A percentile compares a stretch with the other conserved stretches of the same genome.
Conservation (phyloP, 805 yeast species). For the Ogataea saltuana region DNA sequence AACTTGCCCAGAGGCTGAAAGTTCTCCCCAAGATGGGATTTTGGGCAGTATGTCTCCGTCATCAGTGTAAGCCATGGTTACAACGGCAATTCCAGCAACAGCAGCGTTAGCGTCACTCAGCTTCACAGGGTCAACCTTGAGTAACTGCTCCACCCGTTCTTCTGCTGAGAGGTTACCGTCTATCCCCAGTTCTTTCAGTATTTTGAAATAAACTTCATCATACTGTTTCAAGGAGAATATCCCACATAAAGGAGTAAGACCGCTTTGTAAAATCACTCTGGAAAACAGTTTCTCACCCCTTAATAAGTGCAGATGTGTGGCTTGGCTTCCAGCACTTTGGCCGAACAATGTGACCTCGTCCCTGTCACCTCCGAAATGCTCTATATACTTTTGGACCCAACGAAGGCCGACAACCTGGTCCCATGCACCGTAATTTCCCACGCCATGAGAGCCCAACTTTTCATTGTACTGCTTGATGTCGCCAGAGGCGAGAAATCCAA, state of each 20-base stretch:
- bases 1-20: slow-evolving; percentile 7
- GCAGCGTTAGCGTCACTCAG: slow-evolving; percentile 15
- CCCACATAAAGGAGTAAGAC: slow-evolving; percentile 18
- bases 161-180: slow-evolving; percentile 9
- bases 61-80: slow-evolving; percentile 15
- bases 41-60: slow-evolving; percentile 6
- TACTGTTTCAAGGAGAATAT: slow-evolving; percentile 17
- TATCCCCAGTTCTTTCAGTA: slow-evolving; percentile 16
- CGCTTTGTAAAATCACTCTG: slow-evolving; percentile 21
- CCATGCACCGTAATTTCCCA: slow-evolving; percentile 24
- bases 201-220: slow-evolving; percentile 16
- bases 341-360: slow-evolving; percentile 23
- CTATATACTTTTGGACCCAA: slow-evolving; percentile 23
- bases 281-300: slow-evolving; percentile 10
- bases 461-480: slow-evolving; percentile 15
- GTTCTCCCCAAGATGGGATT: slow-evolving; percentile 18
- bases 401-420: slow-evolving; percentile 24
- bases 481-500: slow-evolving; percentile 22
- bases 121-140: slow-evolving; percentile 6
- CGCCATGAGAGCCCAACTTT: slow-evolving; percentile 8
- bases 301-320: slow-evolving; percentile 9
- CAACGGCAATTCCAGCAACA: slow-evolving; percentile 11
- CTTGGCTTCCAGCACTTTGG: slow-evolving; percentile 25
- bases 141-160: slow-evolving; percentile 6
- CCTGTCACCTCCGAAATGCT: slow-evolving; percentile 25